Conservation (phyloP, 2,329 filamentous ascomycete species). For the Rasamsonia emersonii region DNA sequence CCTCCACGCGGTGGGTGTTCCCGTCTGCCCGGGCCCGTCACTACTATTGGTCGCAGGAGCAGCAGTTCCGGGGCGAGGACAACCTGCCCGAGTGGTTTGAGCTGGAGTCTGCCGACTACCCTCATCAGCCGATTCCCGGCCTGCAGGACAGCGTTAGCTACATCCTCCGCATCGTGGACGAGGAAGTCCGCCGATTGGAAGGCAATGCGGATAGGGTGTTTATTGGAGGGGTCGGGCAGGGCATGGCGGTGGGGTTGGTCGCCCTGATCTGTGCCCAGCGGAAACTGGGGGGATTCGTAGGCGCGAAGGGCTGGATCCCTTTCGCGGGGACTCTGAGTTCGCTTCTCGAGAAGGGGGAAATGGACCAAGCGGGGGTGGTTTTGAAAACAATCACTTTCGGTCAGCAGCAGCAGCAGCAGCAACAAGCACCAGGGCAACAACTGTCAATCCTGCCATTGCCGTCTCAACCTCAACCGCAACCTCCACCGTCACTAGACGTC, state of each 20-base stretch:
- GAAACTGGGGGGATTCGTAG: conserved; percentile 8
- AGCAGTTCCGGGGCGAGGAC: conserved; percentile 6
- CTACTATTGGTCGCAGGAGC: conserved; percentile 7
- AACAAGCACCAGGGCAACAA: too few species aligned
- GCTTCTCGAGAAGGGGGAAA: conserved; percentile 3
- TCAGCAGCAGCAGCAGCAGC: too few species aligned
- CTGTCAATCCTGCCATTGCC: too few species aligned
- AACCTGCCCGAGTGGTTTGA: conserved; percentile 9
- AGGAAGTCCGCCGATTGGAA: conserved; percentile 8
- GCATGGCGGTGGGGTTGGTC: conserved; percentile 8
- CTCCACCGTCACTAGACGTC: too few species aligned
- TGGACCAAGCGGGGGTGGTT: conserved; percentile 6
- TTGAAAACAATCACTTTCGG: too few species aligned
- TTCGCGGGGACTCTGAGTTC: conserved; percentile 5
- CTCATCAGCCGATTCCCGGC: conserved; percentile 6
- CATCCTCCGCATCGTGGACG: conserved; percentile 8
- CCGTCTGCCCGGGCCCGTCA: conserved; percentile 7
- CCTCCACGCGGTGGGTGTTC: conserved; percentile 10
- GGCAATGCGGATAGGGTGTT: conserved; percentile 7
- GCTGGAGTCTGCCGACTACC: conserved; percentile 5
- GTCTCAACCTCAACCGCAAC: too few species aligned
- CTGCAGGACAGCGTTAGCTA: conserved; percentile 9
- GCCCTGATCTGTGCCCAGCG: conserved; percentile 10
- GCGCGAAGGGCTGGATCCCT: conserved; percentile 11
- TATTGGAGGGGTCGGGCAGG: conserved; percentile 10